Evolutionary conservation across 768 basidiomycete species (phyloP).

Genomic region (Lentinula lateritia): DNA sequence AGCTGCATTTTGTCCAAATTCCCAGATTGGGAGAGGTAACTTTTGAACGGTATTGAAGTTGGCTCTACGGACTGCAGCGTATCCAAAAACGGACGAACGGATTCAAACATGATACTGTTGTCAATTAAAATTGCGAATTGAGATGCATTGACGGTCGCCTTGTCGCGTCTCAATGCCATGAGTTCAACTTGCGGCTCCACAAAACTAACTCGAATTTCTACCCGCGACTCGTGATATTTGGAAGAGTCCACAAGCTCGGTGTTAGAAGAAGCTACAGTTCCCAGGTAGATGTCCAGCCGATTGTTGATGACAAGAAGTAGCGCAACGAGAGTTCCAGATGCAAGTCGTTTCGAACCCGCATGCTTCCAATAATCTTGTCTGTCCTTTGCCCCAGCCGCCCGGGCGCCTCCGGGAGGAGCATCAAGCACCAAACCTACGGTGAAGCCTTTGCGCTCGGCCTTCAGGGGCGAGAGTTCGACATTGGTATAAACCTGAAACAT

Average conservation of each 20-base stretch:
- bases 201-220: constrained; percentile 52
- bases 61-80: constrained; percentile 50
- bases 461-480: constrained; percentile 38
- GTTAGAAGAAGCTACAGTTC: constrained; percentile 37
- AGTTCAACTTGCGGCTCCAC: constrained; percentile 58
- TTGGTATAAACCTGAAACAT: constrained; percentile 63
- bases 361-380: constrained; percentile 60
- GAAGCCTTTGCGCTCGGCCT: constrained; percentile 48
- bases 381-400: constrained; percentile 26
- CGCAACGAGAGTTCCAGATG: constrained; percentile 59
- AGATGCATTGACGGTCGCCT: constrained; percentile 7
- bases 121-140: constrained; percentile 44
- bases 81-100: constrained; percentile 63
- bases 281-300: constrained; percentile 44
- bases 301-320: constrained; percentile 40
- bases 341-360: constrained; percentile 51
- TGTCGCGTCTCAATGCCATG: constrained; percentile 27
- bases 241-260: constrained; percentile 43
- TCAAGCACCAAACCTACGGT: constrained; percentile 40
- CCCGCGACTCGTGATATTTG: constrained; percentile 20
- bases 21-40: constrained; percentile 38
- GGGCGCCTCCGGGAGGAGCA: constrained; percentile 52
- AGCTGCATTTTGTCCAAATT: constrained; percentile 31
- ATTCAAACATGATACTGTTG: constrained; percentile 60
- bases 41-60: constrained; percentile 47